phyloP scores from a whole-genome alignment of 192 early-diverging fungal species.

The Mortierella alpina region DNA sequence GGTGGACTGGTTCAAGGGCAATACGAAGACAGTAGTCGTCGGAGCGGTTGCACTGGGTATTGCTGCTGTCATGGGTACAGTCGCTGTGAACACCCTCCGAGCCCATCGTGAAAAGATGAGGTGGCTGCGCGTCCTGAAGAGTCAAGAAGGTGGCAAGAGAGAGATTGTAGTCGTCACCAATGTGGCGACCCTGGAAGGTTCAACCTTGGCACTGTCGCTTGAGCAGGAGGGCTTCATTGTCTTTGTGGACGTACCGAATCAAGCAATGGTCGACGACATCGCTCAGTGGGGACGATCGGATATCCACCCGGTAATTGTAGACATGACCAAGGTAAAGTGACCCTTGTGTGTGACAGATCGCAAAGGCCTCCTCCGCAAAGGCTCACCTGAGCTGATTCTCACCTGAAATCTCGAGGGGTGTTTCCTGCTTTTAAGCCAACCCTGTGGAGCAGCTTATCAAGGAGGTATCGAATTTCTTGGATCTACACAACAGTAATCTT shows the following conservation, averaged over 20 bases:
- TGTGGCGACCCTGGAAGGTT: conserved; percentile 27
- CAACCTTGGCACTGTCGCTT: conserved; percentile 25
- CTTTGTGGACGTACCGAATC: conserved; percentile 41
- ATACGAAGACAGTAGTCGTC: conserved; percentile 2
- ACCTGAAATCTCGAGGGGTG: neutral
- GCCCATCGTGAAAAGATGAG: conserved; percentile 11
- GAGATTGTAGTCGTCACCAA: conserved; percentile 32
- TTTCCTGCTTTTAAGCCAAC: conserved; percentile 11
- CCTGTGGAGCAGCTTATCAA: conserved; percentile 26
- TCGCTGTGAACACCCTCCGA: conserved; percentile 10
- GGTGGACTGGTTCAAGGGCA: conserved; percentile 32
- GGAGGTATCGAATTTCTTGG: conserved; percentile 32
- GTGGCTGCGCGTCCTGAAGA: conserved; percentile 14
- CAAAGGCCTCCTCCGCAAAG: neutral
- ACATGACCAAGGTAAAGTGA: conserved; percentile 33
- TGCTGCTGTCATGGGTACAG: conserved; percentile 16
- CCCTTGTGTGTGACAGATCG: neutral
- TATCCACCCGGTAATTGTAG: conserved; percentile 37
- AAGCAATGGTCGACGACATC: conserved; percentile 17
- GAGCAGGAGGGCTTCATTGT: conserved; percentile 47
- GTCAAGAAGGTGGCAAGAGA: conserved; percentile 17
- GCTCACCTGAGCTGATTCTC: neutral
- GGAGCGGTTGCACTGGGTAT: conserved; percentile 9
- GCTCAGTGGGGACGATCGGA: conserved; percentile 19
- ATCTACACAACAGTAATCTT: conserved; percentile 28